A percentile compares a stretch with the other conserved stretches of the same genome.
Conservation (phyloP, 345 rosid genomes). For the Brassica cretica region DNA sequence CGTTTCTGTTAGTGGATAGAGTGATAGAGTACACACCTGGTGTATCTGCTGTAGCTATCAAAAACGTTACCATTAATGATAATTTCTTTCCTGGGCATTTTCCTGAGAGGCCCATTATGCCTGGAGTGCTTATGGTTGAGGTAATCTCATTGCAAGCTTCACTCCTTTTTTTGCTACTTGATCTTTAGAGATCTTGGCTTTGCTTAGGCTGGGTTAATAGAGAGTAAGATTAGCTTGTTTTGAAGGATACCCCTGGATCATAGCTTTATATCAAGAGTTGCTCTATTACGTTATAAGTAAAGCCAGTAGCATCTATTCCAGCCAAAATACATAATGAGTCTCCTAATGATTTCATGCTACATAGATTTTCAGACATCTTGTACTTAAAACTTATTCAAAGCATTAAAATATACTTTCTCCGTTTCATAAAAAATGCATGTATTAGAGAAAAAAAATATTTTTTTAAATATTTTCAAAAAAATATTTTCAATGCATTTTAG, state of each 20-base stretch:
- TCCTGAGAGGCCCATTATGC: background rate
- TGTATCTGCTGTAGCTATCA: no score
- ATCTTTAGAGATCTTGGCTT: background rate
- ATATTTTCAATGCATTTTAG: no score
- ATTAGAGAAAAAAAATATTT: no score
- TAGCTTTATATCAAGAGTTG: background rate
- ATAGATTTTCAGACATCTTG: background rate
- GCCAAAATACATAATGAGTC: no score
- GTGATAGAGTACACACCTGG: no score
- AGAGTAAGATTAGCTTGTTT: background rate
- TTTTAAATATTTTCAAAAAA: no score
- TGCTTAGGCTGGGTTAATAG: background rate
- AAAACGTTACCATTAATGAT: no score
- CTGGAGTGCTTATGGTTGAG: slow-evolving; percentile 48
- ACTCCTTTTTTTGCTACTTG: background rate
- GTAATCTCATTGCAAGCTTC: slow-evolving; percentile 38
- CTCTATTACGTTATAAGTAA: background rate
- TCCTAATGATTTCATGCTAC: background rate
- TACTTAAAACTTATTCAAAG: background rate
- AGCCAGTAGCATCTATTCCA: background rate
- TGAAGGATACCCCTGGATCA: background rate
- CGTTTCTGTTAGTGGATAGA: no score
- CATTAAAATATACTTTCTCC: no score
- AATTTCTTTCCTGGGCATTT: no score
- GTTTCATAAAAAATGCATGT: no score